Base-by-base conservation (phyloP, 192 early-diverging fungal species). In the Backusella morwellensis region DNA sequence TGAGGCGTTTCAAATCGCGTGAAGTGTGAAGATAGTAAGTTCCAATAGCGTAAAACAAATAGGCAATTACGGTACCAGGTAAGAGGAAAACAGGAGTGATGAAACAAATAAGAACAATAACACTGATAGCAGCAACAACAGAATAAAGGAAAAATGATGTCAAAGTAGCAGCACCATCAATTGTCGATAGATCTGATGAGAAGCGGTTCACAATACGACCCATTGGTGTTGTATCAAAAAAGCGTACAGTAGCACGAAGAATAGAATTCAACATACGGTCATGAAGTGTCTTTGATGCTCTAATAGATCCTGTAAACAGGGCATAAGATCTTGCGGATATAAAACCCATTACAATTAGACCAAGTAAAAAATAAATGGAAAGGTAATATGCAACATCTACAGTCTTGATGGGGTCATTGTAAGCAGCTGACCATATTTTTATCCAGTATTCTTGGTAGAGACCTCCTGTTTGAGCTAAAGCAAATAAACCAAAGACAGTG, bases 151-250 rank as follows among this genome's bases (percentile, higher is more conserved):
- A 11, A 42, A 90, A 90, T 42, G 75, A 85, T 12, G 78, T 72
- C 12, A 87, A 85, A 42, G 87, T 85, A 36, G 90, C 80, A 6
- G 63, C 68, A 44, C 89, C 88, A 79, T 97, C 95, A 74, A 97
- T 83, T 1, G 91, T 90, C 41, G 90, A 90, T 77, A 97, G 92
- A 84, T 98, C 95, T 23, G 92, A 91, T 34, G 93, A 92, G 76
- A 95, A 96, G 35, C 96, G 84, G 82, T 97, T 98, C 1, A 79
- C 85, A 66, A 95, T 91, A 19, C 93, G 90, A 66, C 96, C 96
- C 7, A 94, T 85, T 1, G 97, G 97, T 11, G 93, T 96, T 32
- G 90, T 90, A 75, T 97, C 95, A 80, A 94, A 98, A 87, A 97
- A 97, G 17, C 91, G 87, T 32, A 95, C 87, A 76, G 91, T 91